A percentile compares a stretch with the other conserved stretches of the same genome.
These are phyloP conservation scores for Colletotrichum lentis DNA, from an alignment of 2,329 filamentous ascomycete genomes.

Conservation along the genomic window DNA sequence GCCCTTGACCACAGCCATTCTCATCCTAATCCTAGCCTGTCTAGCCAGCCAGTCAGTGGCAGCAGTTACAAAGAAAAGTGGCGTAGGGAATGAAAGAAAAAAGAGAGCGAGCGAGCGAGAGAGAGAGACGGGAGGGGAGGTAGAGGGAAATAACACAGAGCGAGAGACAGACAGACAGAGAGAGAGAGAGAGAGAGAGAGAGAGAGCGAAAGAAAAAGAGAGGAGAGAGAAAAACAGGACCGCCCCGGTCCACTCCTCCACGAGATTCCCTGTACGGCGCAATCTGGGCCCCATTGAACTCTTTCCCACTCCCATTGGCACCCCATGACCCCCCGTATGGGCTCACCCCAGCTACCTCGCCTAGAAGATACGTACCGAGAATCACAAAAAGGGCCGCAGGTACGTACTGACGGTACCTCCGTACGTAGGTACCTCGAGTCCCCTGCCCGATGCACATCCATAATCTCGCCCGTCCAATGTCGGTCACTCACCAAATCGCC, in stretches of 20 bases:
- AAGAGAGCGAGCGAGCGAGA: too few species aligned
- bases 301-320: conserved; percentile 30
- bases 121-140: too few species aligned
- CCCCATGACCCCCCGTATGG: neutral
- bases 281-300: conserved; percentile 35
- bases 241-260: neutral
- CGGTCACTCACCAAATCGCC: conserved; percentile 31
- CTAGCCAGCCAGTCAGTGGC: too few species aligned
- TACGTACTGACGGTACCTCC: conserved; percentile 9
- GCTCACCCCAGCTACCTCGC: too few species aligned
- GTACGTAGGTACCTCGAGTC: conserved; percentile 3
- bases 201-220: too few species aligned
- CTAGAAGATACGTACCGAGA: neutral
- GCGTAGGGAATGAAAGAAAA: too few species aligned
- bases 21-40: too few species aligned
- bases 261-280: conserved; percentile 17
- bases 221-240: neutral
- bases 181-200: neutral
- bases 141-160: too few species aligned
- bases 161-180: too few species aligned
- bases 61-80: neutral
- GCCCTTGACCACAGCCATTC: neutral
- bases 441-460: conserved; percentile 19
- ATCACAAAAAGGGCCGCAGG: too few species aligned
- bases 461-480: conserved; percentile 34